Base-by-base conservation (phyloP, 164 flowering plant species). In the Berberis vulgaris region DNA sequence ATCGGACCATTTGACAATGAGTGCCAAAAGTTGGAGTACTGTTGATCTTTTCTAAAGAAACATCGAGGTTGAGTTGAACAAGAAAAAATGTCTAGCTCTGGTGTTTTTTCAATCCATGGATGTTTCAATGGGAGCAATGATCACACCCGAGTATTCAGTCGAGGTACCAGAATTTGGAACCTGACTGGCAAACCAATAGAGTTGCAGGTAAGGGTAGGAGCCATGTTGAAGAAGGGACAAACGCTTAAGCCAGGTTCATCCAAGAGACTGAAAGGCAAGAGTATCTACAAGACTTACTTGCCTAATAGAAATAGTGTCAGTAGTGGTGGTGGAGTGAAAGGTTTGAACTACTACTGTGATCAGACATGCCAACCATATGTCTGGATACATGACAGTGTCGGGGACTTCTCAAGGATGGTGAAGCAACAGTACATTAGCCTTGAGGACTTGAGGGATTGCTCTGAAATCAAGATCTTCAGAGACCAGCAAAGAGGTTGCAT, bases 371-470 rank as follows among this genome's bases (percentile, higher is more conserved):
- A 79, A 7, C 95, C 92, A 60, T 90, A 88, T 44, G 78, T 88
- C 45, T 90, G 97, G 97, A 73, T 90, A 3, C 85, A 86, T 60
- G 97, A 90, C 41, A 70, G 76, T 13, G 79, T 83, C 2, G 75
- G 86, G 43, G 86, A 80, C 47, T 81, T 80, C 13, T 59, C 79
- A 1, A 79, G 92, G 63, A 80, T 82, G 86, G 95, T 86, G 57
- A 87, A 85, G 82, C 95, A 90, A 62, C 97, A 90, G 66, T 90
- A 84, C 41, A 66, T 90, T 5, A 84, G 97, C 59, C 83, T 87
- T 54, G 91, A 88, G 49, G 97, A 90, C 46, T 71, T 88, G 74
- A 82, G 88, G 61, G 86, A 88, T 50, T 86, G 55, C 61, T 86
- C 87, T 43, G 97, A 88, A 77, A 86, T 90, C 62, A 83, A 76